These are phyloP conservation scores for Mycena filopes DNA, from an alignment of 768 basidiomycete species.

Conservation along the genomic window DNA sequence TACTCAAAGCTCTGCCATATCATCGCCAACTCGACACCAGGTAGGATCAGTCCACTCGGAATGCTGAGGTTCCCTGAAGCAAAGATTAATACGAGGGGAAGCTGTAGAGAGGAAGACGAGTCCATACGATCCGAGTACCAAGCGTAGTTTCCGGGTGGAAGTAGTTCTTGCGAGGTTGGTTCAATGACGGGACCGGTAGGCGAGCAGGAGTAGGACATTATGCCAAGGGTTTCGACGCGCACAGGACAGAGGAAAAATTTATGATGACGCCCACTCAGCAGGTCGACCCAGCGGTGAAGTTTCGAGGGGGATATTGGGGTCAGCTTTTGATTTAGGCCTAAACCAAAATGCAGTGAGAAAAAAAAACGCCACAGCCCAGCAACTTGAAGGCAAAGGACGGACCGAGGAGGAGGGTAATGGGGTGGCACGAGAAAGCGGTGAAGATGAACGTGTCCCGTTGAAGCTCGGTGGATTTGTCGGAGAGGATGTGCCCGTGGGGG, in stretches of 20 bases:
- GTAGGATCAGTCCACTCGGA: no score
- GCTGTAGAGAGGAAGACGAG: no score
- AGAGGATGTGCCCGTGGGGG: background rate
- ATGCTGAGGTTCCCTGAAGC: background rate
- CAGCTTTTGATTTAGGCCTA: constrained; percentile 13
- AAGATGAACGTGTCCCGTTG: constrained; percentile 16
- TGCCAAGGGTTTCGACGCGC: background rate
- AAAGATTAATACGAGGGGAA: no score
- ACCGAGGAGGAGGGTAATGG: constrained; percentile 4
- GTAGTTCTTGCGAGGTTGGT: background rate
- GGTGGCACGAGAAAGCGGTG: background rate
- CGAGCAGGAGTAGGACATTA: constrained; percentile 1
- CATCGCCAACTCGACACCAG: no score
- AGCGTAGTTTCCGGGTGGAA: constrained; percentile 16
- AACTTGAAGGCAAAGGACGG: no score
- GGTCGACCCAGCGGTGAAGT: background rate
- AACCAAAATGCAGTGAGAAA: background rate
- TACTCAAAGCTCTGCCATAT: no score
- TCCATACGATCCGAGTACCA: constrained; percentile 16
- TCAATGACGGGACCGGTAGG: constrained; percentile 5
- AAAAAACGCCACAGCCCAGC: no score
- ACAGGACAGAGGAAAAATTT: constrained; percentile 11
- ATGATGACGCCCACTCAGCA: background rate
- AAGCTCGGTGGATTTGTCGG: background rate
- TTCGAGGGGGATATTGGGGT: background rate